Evolutionary conservation across 306 rosid species (phyloP).

Genomic region (Neltuma alba): DNA sequence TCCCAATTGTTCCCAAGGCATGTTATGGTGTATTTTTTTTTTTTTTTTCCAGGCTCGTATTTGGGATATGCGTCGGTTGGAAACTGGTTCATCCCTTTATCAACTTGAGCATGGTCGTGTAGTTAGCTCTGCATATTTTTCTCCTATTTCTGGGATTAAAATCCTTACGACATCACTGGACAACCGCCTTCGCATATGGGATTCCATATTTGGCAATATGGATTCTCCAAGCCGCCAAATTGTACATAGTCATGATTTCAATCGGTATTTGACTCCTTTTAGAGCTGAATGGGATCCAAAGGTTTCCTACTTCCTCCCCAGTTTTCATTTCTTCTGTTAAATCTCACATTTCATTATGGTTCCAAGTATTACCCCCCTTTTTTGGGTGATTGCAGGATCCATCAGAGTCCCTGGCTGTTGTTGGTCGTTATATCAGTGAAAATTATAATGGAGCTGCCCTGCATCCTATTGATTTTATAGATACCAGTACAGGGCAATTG

Average conservation of each 20-base stretch:
- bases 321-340: background rate
- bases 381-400: conserved; percentile 70
- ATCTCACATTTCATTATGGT: background rate
- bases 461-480: conserved; percentile 96
- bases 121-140: conserved; percentile 92
- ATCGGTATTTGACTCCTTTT: conserved; percentile 87
- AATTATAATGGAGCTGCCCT: conserved; percentile 90
- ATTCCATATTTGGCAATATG: conserved; percentile 81
- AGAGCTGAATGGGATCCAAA: conserved; percentile 99
- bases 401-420: conserved; percentile 81
- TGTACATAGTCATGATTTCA: conserved; percentile 94
- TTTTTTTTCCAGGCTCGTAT: conserved; percentile 77
- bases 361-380: background rate
- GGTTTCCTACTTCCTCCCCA: conserved; percentile 44
- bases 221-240: conserved; percentile 94
- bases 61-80: conserved; percentile 86
- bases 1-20: background rate
- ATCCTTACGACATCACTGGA: conserved; percentile 90
- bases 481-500: conserved; percentile 80
- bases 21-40: conserved; percentile 21
- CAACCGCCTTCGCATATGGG: conserved; percentile 93
- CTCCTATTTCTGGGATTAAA: conserved; percentile 80
- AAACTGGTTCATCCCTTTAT: conserved; percentile 62
- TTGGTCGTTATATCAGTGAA: conserved; percentile 96
- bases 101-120: conserved; percentile 78